A percentile compares a stretch with the other conserved stretches of the same genome.
Evolutionary conservation across 73 alveolate species (phyloP).

Genomic region (Blepharisma japonicum): DNA sequence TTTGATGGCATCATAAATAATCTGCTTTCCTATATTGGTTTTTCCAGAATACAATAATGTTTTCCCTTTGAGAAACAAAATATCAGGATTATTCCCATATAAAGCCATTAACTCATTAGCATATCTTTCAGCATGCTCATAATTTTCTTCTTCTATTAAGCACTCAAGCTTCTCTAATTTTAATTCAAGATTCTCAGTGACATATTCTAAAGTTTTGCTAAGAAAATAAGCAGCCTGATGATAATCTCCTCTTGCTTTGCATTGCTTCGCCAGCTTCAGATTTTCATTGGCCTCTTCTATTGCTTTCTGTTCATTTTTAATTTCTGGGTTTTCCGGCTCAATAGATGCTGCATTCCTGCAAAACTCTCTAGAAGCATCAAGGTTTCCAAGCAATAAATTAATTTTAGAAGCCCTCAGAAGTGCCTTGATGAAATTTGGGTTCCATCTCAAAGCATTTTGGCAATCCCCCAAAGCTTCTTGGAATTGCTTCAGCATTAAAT

Average conservation of each 20-base stretch:
- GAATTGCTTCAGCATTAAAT: not conserved
- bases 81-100: not conserved
- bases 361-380: not conserved
- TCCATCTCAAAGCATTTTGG: conserved; percentile 72
- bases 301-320: not conserved
- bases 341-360: not conserved
- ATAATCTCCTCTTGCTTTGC: not conserved
- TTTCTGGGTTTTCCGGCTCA: not conserved
- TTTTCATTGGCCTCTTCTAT: not conserved
- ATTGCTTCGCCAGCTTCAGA: not conserved
- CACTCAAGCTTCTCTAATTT: not conserved
- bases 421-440: conserved; percentile 80
- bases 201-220: not conserved
- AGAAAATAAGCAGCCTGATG: conserved; percentile 14
- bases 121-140: not conserved
- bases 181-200: not conserved
- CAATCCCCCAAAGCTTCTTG: conserved; percentile 26
- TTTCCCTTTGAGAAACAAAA: not conserved
- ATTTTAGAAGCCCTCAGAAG: conserved; percentile 86
- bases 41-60: not conserved
- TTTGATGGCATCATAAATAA: conserved; percentile 55
- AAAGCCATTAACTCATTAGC: not conserved
- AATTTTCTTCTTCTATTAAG: not conserved
- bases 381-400: conserved; percentile 46
- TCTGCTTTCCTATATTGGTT: conserved; percentile 57